Conservation (phyloP, 164 flowering plant species). For the Nymphaea colorata region DNA sequence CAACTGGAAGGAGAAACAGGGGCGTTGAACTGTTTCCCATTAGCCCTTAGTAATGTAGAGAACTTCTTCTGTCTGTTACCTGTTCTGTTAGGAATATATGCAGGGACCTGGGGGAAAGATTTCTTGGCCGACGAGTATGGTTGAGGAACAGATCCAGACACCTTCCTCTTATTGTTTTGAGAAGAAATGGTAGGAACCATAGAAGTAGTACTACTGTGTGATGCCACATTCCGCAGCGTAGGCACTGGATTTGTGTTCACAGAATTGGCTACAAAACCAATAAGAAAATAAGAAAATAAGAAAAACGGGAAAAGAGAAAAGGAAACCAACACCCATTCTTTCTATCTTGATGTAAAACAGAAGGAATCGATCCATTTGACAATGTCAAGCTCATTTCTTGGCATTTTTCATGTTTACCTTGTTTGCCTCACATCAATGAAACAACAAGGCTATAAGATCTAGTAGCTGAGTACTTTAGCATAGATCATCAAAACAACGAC, state of each 20-base stretch:
- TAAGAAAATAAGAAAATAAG: not conserved
- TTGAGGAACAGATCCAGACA: slow-evolving; percentile 16
- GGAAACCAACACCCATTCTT: not conserved
- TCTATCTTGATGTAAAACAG: too few relatives aligned
- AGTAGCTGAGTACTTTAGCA: too few relatives aligned
- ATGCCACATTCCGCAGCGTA: not conserved
- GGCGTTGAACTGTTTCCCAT: not conserved
- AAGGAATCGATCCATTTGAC: too few relatives aligned
- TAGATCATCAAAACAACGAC: too few relatives aligned
- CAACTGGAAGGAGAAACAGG: not conserved
- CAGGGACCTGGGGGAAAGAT: slow-evolving; percentile 12
- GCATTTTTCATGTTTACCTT: too few relatives aligned
- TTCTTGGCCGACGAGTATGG: slow-evolving; percentile 27
- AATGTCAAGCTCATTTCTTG: too few relatives aligned
- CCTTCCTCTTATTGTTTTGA: slow-evolving; percentile 35
- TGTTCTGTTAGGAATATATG: not conserved
- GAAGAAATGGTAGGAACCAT: not conserved
- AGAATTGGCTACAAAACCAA: not conserved
- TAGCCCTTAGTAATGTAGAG: not conserved
- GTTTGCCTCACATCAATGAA: too few relatives aligned
- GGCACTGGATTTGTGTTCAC: not conserved
- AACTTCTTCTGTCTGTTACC: not conserved
- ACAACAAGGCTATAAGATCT: too few relatives aligned
- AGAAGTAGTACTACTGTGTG: not conserved
- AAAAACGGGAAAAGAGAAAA: not conserved